phyloP scores from a whole-genome alignment of 345 rosid species.

The Bretschneidera sinensis region DNA sequence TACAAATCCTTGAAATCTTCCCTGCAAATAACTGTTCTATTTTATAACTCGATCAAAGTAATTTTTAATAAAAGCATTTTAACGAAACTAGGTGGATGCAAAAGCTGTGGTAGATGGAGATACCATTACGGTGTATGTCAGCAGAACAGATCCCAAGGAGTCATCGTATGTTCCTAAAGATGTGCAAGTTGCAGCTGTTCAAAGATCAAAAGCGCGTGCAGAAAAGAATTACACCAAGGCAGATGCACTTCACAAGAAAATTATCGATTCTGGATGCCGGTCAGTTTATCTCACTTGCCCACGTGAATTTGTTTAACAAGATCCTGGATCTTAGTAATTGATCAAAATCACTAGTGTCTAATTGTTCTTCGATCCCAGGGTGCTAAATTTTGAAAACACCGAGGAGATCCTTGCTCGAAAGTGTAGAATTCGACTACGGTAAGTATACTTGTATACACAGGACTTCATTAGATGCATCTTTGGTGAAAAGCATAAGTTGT shows the following conservation, averaged over 20 bases:
- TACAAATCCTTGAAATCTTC: no score
- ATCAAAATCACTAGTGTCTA: constrained; percentile 3
- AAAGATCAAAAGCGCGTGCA: constrained; percentile 58
- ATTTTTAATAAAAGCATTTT: constrained; percentile 9
- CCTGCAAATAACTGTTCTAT: no score
- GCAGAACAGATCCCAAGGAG: constrained; percentile 49
- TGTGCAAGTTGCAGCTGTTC: constrained; percentile 47
- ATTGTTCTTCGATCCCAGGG: constrained; percentile 27
- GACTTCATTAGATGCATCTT: neutral
- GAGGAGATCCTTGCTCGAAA: constrained; percentile 70
- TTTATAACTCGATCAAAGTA: constrained; percentile 60
- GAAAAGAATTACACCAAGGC: constrained; percentile 52
- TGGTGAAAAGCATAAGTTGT: neutral
- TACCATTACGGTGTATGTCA: constrained; percentile 63
- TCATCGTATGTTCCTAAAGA: constrained; percentile 55
- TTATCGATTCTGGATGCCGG: constrained; percentile 69
- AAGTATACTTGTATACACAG: constrained; percentile 3
- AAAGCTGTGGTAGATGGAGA: constrained; percentile 82
- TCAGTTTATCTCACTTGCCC: constrained; percentile 8
- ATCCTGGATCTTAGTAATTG: neutral
- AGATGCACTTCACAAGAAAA: constrained; percentile 55
- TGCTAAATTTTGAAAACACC: constrained; percentile 33
- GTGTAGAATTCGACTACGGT: constrained; percentile 71
- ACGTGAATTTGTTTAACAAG: neutral
- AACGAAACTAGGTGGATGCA: constrained; percentile 65